These are phyloP conservation scores for Mortierella sp. DNA, from an alignment of 371 early-diverging fungal genomes.

Conservation along the genomic window DNA sequence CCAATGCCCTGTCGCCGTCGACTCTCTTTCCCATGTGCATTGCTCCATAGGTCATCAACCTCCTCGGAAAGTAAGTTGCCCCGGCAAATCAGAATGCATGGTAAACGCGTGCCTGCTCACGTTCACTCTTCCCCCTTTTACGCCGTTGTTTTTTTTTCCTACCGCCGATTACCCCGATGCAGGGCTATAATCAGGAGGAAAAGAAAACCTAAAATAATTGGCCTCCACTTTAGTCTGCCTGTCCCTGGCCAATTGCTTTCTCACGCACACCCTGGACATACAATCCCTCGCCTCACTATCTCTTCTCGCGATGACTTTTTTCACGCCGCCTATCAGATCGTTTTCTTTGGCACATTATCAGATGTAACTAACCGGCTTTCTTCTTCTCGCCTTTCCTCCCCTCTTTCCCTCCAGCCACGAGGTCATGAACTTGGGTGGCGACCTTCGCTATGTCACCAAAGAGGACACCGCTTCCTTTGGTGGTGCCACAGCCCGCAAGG, in stretches of 20 bases:
- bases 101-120: constrained; percentile 11
- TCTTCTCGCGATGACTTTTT: not conserved
- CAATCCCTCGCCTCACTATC: not conserved
- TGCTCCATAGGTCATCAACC: constrained; percentile 34
- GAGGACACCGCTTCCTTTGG: constrained; percentile 80
- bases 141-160: not conserved
- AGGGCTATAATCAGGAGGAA: not conserved
- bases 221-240: not conserved
- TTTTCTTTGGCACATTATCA: not conserved
- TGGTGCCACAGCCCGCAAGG: constrained; percentile 61
- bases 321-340: not conserved
- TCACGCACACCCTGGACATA: not conserved
- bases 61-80: constrained; percentile 47
- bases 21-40: not conserved
- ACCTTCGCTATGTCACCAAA: constrained; percentile 79
- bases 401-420: constrained; percentile 69
- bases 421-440: constrained; percentile 81
- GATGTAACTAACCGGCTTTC: not conserved
- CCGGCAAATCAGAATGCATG: not conserved
- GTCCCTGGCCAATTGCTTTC: not conserved
- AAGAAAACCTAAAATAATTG: not conserved
- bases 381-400: not conserved
- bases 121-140: not conserved
- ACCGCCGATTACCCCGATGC: constrained; percentile 22
- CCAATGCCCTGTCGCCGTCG: not conserved